Percentiles rank a stretch among this genome's conserved stretches.
Conservation (phyloP, 305 asterid genomes). For the Caryopteris hybrid region DNA sequence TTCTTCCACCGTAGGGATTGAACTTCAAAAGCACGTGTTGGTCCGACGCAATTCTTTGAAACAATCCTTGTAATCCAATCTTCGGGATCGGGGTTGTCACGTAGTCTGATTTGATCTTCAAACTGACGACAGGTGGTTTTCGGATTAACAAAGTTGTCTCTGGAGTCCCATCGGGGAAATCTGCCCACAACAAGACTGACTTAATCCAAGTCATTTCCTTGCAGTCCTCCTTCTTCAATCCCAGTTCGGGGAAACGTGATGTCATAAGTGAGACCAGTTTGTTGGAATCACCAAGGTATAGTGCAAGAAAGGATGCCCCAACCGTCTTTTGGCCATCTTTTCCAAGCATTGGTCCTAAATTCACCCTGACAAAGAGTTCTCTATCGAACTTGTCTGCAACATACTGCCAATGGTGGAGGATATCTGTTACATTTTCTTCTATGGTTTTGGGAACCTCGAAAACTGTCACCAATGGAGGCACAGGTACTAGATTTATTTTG, state of each 20-base stretch:
- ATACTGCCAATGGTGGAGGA: constrained; percentile 29
- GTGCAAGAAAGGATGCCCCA: constrained; percentile 16
- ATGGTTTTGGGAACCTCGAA: constrained; percentile 17
- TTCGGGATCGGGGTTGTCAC: constrained; percentile 19
- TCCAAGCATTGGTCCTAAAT: background rate
- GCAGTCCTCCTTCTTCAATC: constrained; percentile 24
- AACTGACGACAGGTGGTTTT: background rate
- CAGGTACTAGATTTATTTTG: constrained; percentile 24
- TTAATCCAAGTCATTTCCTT: constrained; percentile 33
- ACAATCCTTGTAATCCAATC: background rate
- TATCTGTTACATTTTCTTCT: constrained; percentile 13
- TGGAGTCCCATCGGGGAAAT: constrained; percentile 1
- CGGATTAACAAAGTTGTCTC: constrained; percentile 2
- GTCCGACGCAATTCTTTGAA: background rate
- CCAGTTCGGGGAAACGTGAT: constrained; percentile 25
- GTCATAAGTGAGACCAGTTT: background rate
- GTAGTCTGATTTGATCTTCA: constrained; percentile 40
- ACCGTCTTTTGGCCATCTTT: background rate
- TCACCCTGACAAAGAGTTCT: constrained; percentile 9
- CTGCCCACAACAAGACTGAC: constrained; percentile 25
- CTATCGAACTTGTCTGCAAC: constrained; percentile 8
- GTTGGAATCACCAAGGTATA: constrained; percentile 33
- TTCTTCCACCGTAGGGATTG: constrained; percentile 38
- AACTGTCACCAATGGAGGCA: constrained; percentile 26
- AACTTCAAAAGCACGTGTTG: constrained; percentile 18